phyloP scores from a whole-genome alignment of 2,329 filamentous ascomycete genomes.

The Fusarium agapanthi region DNA sequence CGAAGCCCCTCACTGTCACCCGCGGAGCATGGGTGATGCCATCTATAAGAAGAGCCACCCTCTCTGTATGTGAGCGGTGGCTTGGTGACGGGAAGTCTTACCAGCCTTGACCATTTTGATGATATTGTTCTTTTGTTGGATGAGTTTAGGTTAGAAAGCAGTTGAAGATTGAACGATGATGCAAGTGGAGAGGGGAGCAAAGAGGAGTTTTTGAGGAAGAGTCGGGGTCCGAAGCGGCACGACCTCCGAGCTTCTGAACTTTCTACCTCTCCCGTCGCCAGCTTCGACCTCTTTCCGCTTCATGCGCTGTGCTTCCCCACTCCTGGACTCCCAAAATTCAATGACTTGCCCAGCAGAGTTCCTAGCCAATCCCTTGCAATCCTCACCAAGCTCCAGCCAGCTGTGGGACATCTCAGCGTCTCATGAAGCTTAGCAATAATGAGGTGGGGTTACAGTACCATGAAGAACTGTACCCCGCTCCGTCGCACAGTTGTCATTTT shows the following conservation, averaged over 20 bases:
- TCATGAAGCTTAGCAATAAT: conserved; percentile 13
- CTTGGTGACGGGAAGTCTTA: conserved; percentile 56
- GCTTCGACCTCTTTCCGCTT: conserved; percentile 6
- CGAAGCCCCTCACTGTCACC: conserved; percentile 44
- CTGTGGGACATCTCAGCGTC: conserved; percentile 19
- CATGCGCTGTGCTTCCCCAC: conserved; percentile 1
- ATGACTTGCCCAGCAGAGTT: neutral
- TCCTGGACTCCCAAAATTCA: neutral
- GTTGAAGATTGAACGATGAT: conserved; percentile 29
- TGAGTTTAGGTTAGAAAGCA: conserved; percentile 27
- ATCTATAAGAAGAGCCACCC: conserved; percentile 41
- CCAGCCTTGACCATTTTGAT: conserved; percentile 99
- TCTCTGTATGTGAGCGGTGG: conserved; percentile 5
- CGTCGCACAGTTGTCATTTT: conserved; percentile 37
- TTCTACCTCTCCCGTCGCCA: neutral
- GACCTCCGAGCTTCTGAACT: conserved; percentile 24
- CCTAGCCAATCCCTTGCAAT: conserved; percentile 25
- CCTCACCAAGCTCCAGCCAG: conserved; percentile 22
- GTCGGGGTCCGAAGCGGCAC: conserved; percentile 37
- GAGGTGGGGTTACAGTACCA: conserved; percentile 28
- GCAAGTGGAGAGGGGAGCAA: conserved; percentile 39
- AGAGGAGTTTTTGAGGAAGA: conserved; percentile 40
- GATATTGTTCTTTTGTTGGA: conserved; percentile 33
- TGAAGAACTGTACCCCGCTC: conserved; percentile 28
- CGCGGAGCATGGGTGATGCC: conserved; percentile 21